Evolutionary conservation across 2,329 filamentous ascomycete genomes (phyloP).

Genomic region (Penicillium hordei): DNA sequence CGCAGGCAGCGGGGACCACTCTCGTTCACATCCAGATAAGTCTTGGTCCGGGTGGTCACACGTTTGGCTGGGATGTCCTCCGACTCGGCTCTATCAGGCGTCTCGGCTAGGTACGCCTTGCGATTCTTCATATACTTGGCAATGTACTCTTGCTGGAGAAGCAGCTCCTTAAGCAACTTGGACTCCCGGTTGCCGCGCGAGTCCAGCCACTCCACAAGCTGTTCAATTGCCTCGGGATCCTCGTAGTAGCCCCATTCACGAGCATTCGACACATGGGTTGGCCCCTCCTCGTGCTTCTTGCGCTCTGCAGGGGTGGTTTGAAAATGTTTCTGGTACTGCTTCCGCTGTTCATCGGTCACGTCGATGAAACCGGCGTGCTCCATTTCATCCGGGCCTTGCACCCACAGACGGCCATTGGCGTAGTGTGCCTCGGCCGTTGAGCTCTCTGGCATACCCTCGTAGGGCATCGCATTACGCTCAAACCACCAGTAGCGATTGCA

Average conservation of each 20-base stretch:
- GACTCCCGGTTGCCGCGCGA: conserved; percentile 80
- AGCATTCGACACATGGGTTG: conserved; percentile 73
- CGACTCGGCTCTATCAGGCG: conserved; percentile 51
- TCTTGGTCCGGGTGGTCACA: conserved; percentile 64
- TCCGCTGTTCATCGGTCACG: conserved; percentile 66
- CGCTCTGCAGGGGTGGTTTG: conserved; percentile 81
- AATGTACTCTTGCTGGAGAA: conserved; percentile 73
- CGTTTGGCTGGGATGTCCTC: conserved; percentile 51
- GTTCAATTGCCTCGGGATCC: conserved; percentile 73
- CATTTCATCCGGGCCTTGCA: conserved; percentile 89
- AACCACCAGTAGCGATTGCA: conserved; percentile 99
- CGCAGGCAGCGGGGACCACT: conserved; percentile 57
- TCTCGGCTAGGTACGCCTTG: conserved; percentile 65
- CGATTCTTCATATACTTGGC: conserved; percentile 77
- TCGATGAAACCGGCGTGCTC: conserved; percentile 86
- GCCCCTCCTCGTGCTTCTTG: conserved; percentile 80
- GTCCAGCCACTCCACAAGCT: conserved; percentile 84
- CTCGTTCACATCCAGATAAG: conserved; percentile 55
- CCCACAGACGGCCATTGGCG: conserved; percentile 92
- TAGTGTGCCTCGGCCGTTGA: conserved; percentile 86
- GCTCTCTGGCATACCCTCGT: conserved; percentile 79
- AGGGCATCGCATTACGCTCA: conserved; percentile 97
- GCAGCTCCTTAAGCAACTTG: conserved; percentile 83
- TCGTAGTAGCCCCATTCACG: conserved; percentile 90
- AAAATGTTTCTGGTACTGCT: conserved; percentile 74